phyloP scores from a whole-genome alignment of 2,329 filamentous ascomycete genomes.

The Sporothrix schenckii region DNA sequence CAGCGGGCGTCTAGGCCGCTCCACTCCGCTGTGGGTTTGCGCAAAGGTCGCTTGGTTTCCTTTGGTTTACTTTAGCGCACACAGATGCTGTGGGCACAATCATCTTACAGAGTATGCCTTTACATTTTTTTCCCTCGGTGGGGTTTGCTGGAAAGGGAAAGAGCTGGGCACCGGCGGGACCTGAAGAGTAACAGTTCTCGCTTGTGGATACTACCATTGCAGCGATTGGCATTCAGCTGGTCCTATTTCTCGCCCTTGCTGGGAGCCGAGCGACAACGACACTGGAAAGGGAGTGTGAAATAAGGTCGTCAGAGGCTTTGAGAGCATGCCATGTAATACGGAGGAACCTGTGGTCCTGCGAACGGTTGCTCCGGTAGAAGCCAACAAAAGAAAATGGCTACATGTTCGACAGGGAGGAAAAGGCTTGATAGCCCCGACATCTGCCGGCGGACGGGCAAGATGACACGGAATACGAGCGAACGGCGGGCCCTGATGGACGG shows the following conservation, averaged over 20 bases:
- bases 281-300: no score
- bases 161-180: background rate
- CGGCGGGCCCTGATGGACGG: no score
- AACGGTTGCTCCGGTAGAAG: background rate
- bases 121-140: conserved; percentile 17
- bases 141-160: background rate
- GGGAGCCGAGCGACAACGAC: background rate
- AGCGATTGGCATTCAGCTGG: conserved; percentile 23
- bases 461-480: conserved; percentile 15
- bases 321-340: background rate
- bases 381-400: background rate
- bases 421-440: background rate
- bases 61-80: conserved; percentile 1
- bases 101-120: no score
- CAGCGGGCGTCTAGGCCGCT: conserved; percentile 6
- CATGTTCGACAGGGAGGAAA: background rate
- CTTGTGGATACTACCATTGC: conserved; percentile 17
- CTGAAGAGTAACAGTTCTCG: background rate
- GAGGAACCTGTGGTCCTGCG: background rate
- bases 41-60: conserved; percentile 11
- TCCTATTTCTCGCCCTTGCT: conserved; percentile 4
- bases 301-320: no score
- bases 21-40: conserved; percentile 21
- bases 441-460: background rate
- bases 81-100: background rate